Percentiles rank a stretch among this genome's conserved stretches.
Conservation (phyloP, 2,329 filamentous ascomycete genomes). For the Chaetomium sp. region DNA sequence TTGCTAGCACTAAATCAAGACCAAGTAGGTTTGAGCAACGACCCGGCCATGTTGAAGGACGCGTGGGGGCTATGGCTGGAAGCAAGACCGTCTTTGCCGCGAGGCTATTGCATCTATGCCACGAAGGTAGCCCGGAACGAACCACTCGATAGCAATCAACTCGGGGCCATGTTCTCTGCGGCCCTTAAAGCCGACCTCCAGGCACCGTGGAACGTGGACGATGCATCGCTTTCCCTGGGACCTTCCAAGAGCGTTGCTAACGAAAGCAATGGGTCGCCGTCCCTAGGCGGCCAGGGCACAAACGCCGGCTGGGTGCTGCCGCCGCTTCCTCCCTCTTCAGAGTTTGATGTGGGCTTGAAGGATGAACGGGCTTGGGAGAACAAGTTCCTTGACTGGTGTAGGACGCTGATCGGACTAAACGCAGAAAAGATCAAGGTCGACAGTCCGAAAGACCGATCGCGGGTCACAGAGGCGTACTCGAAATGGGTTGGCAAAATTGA, state of each 20-base stretch:
- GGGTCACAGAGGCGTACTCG: conserved; percentile 8
- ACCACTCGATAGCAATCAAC: conserved; percentile 5
- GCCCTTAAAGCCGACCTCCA: background rate
- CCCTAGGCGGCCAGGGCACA: background rate
- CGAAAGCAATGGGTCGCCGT: background rate
- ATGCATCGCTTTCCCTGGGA: background rate
- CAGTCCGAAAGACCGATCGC: conserved; percentile 3
- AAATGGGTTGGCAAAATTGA: conserved; percentile 16
- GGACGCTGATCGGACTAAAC: conserved; percentile 14
- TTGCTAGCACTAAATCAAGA: conserved; percentile 17
- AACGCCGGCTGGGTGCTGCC: conserved; percentile 6
- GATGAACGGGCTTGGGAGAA: conserved; percentile 15
- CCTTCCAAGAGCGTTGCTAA: background rate
- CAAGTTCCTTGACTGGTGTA: conserved; percentile 18
- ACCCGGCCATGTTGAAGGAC: conserved; percentile 8
- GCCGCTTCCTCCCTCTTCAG: background rate
- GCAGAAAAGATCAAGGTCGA: conserved; percentile 4
- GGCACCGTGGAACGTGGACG: background rate
- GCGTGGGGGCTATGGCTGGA: conserved; percentile 19
- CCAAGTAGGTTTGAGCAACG: conserved; percentile 9
- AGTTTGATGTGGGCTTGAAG: conserved; percentile 10
- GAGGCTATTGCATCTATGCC: background rate
- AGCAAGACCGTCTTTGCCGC: conserved; percentile 1
- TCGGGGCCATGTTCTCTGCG: conserved; percentile 3
- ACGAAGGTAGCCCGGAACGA: conserved; percentile 2